Percentiles rank a stretch among this genome's conserved stretches.
Evolutionary conservation across 192 early-diverging fungal species (phyloP).

Genomic region (Fimicolochytrium jonesii): DNA sequence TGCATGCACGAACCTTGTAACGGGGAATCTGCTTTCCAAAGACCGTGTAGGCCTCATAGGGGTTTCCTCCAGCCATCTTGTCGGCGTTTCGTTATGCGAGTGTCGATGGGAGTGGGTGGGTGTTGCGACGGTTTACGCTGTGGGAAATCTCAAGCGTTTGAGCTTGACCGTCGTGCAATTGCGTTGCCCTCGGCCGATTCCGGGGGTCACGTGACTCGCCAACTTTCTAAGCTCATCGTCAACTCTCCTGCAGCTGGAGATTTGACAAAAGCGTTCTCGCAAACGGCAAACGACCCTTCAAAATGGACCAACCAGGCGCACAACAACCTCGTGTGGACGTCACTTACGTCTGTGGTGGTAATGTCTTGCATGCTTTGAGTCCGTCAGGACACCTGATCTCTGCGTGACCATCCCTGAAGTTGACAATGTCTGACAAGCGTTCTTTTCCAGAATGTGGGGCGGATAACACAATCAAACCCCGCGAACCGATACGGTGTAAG

Average conservation of each 20-base stretch:
- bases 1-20: slow-evolving; percentile 38
- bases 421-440: slow-evolving; percentile 36
- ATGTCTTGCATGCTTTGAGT: no score
- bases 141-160: no score
- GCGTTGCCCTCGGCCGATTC: no score
- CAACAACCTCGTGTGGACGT: slow-evolving; percentile 30
- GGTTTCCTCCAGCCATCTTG: slow-evolving; percentile 39
- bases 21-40: slow-evolving; percentile 37
- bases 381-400: background rate
- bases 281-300: no score
- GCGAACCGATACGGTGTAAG: slow-evolving; percentile 93
- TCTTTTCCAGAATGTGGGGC: slow-evolving; percentile 65
- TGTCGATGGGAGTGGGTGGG: background rate
- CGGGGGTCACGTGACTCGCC: no score
- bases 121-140: background rate
- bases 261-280: no score
- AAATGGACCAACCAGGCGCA: no score
- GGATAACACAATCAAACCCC: slow-evolving; percentile 88
- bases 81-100: no score
- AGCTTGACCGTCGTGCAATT: no score
- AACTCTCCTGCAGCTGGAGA: no score
- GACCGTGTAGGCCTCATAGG: slow-evolving; percentile 42
- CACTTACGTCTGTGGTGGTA: slow-evolving; percentile 43
- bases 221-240: no score
- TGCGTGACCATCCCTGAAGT: background rate